Percentiles rank a stretch among this genome's conserved stretches.
Conservation (phyloP, 371 early-diverging fungal genomes). For the Mortierella sp. region DNA sequence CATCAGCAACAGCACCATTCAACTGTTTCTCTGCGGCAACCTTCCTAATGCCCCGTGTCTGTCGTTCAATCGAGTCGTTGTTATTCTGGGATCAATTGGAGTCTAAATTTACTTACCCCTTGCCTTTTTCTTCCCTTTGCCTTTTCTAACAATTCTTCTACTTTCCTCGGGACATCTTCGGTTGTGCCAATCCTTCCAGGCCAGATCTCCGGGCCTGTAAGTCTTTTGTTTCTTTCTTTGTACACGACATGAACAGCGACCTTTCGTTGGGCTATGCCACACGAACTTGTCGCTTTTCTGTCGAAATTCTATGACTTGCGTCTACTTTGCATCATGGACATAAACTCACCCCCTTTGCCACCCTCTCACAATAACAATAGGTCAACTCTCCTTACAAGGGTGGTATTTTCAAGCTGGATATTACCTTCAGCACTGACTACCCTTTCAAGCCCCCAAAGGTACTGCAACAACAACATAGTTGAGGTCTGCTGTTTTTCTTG, state of each 20-base stretch:
- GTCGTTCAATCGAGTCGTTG: background rate
- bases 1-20: background rate
- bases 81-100: conserved; percentile 9
- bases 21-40: background rate
- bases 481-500: background rate
- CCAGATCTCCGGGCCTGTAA: conserved; percentile 44
- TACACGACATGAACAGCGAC: background rate
- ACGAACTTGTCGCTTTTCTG: background rate
- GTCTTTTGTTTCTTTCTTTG: background rate
- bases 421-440: conserved; percentile 88
- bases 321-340: background rate
- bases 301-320: background rate
- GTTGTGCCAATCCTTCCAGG: conserved; percentile 19
- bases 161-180: background rate
- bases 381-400: conserved; percentile 81
- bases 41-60: background rate
- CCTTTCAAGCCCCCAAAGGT: conserved; percentile 96
- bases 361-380: conserved; percentile 19
- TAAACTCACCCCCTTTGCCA: background rate
- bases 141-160: background rate
- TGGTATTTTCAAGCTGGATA: conserved; percentile 87
- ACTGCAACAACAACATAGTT: background rate
- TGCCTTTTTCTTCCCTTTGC: background rate
- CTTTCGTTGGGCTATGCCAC: background rate
- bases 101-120: conserved; percentile 7